These are phyloP conservation scores for Zea mays DNA, from an alignment of 176 grass and related monocot genomes.

Conservation along the genomic window Zm-B73-REFERENCE-NAM-5.0 NC_050103.1:111719001-111719500, in stretches of 20 bases:
- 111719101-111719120: neutral
- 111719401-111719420: too few species aligned
- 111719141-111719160: slow-evolving; percentile 82
- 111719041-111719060: too few species aligned
- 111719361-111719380: neutral
- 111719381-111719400: neutral
- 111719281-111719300: slow-evolving; percentile 44
- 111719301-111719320: slow-evolving; percentile 26
- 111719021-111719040: too few species aligned
- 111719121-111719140: slow-evolving; percentile 50
- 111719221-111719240: slow-evolving; percentile 64
- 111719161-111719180: slow-evolving; percentile 86
- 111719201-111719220: slow-evolving; percentile 90
- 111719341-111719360: slow-evolving; percentile 35
- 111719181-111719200: slow-evolving; percentile 85
- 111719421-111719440: too few species aligned
- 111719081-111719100: neutral
- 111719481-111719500: too few species aligned
- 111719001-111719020: too few species aligned
- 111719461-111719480: too few species aligned
- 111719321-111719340: slow-evolving; percentile 37
- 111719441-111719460: too few species aligned
- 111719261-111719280: slow-evolving; percentile 42
- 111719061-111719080: neutral
- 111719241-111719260: slow-evolving; percentile 31